These are phyloP conservation scores for Orbilia quercus DNA, from an alignment of 2,329 filamentous ascomycete species.

Conservation along the genomic window DNA sequence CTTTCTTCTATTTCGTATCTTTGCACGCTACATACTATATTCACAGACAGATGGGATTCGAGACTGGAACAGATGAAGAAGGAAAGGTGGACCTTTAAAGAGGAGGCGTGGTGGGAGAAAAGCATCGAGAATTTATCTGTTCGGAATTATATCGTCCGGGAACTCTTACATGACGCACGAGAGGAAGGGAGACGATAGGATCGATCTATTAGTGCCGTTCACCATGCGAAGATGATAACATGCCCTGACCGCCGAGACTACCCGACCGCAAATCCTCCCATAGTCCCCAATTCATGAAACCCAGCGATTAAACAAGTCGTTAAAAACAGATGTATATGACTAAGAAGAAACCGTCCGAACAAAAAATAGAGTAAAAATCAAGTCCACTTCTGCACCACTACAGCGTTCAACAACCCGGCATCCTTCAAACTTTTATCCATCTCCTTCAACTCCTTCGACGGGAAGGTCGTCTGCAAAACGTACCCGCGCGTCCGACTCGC, in stretches of 20 bases:
- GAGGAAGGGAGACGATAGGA: too few species aligned
- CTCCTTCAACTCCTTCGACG: conserved; percentile 81
- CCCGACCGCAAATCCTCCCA: too few species aligned
- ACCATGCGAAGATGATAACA: too few species aligned
- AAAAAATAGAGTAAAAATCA: conserved; percentile 56
- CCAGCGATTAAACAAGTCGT: not conserved
- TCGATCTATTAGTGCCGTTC: too few species aligned
- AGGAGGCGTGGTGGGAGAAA: not conserved
- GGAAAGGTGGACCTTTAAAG: too few species aligned
- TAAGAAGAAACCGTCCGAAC: not conserved
- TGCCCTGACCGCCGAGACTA: too few species aligned
- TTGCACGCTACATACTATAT: too few species aligned
- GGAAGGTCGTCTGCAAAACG: conserved; percentile 84
- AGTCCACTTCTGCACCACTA: conserved; percentile 70
- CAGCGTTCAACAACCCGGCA: conserved; percentile 67
- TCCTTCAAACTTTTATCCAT: conserved; percentile 64
- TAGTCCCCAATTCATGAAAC: too few species aligned
- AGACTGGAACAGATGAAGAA: too few species aligned
- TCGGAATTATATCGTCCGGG: too few species aligned
- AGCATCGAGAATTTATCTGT: not conserved
- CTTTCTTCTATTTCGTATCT: not conserved
- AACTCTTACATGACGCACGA: too few species aligned
- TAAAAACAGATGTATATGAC: not conserved
- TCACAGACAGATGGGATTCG: too few species aligned
- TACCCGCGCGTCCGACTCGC: conserved; percentile 72